phyloP scores from a whole-genome alignment of 2,329 filamentous ascomycete genomes.

The Zopfia rhizophila region DNA sequence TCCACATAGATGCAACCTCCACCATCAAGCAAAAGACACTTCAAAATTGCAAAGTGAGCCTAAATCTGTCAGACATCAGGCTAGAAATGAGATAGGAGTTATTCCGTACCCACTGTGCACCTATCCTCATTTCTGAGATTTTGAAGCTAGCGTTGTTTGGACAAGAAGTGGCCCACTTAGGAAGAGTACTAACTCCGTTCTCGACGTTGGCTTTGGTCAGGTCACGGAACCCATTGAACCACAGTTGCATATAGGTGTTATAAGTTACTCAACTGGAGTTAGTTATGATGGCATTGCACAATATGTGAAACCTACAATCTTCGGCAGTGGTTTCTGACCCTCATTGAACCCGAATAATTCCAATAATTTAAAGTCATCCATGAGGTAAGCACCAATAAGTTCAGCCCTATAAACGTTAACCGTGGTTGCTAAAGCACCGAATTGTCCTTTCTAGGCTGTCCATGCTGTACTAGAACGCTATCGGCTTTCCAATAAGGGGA shows the following conservation, averaged over 20 bases:
- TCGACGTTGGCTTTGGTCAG: conserved; percentile 20
- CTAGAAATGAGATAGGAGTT: background rate
- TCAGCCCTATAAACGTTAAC: conserved; percentile 22
- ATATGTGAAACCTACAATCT: conserved; percentile 15
- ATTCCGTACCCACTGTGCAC: conserved; percentile 22
- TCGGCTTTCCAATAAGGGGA: conserved; percentile 12
- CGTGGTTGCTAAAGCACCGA: conserved; percentile 17
- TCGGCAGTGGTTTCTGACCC: conserved; percentile 16
- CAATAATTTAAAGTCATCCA: conserved; percentile 15
- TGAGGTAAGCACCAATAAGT: conserved; percentile 13
- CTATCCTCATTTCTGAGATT: conserved; percentile 25
- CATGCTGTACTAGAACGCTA: conserved; percentile 17
- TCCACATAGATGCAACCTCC: conserved; percentile 16
- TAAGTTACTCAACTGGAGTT: conserved; percentile 13
- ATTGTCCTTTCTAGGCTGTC: conserved; percentile 22
- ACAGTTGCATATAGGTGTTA: conserved; percentile 18
- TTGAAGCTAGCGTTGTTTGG: background rate
- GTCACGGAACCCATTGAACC: conserved; percentile 15
- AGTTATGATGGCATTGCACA: background rate
- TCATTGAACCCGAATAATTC: conserved; percentile 21
- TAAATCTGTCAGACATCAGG: conserved; percentile 6
- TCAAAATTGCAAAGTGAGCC: conserved; percentile 27
- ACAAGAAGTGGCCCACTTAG: background rate
- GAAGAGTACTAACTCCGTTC: conserved; percentile 10
- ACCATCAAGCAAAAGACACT: conserved; percentile 19